These are phyloP conservation scores for Paramecium primaurelia DNA, from an alignment of 73 alveolate genomes.

Conservation along the genomic window DNA sequence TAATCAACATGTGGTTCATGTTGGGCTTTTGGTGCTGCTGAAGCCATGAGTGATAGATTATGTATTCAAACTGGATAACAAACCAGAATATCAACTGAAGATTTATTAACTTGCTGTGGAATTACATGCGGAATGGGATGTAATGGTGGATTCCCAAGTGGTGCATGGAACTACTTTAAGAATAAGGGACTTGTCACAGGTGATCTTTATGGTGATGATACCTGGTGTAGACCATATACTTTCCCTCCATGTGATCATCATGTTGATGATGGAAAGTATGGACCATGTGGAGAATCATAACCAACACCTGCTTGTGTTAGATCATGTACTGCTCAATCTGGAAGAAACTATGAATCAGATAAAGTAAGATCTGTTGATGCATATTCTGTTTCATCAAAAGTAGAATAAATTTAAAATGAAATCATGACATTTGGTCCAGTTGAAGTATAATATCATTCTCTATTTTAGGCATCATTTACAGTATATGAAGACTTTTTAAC, in stretches of 20 bases:
- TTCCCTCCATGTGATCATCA: conserved; percentile 75
- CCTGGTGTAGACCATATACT: conserved; percentile 69
- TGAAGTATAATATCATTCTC: conserved; percentile 53
- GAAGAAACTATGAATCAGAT: conserved; percentile 53
- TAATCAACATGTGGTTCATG: conserved; percentile 92
- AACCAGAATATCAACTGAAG: conserved; percentile 51
- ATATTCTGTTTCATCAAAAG: conserved; percentile 55
- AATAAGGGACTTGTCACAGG: conserved; percentile 77
- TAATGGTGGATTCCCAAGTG: conserved; percentile 86
- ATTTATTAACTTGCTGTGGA: conserved; percentile 51
- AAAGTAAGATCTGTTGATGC: conserved; percentile 44
- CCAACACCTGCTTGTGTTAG: conserved; percentile 71
- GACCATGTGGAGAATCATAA: conserved; percentile 50
- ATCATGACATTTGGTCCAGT: conserved; percentile 86
- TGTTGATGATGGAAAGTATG: conserved; percentile 33
- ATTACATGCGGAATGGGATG: conserved; percentile 77
- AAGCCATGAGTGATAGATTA: conserved; percentile 92
- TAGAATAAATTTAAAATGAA: conserved; percentile 62
- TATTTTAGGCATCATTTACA: conserved; percentile 73
- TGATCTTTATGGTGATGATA: conserved; percentile 60
- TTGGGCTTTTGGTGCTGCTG: conserved; percentile 98
- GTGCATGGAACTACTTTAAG: conserved; percentile 78
- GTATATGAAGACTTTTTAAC: conserved; percentile 93
- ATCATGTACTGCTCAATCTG: conserved; percentile 67
- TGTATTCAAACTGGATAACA: conserved; percentile 73